These are phyloP conservation scores for Ceratocystis smalleyi DNA, from an alignment of 2,329 filamentous ascomycete species.

Conservation along the genomic window DNA sequence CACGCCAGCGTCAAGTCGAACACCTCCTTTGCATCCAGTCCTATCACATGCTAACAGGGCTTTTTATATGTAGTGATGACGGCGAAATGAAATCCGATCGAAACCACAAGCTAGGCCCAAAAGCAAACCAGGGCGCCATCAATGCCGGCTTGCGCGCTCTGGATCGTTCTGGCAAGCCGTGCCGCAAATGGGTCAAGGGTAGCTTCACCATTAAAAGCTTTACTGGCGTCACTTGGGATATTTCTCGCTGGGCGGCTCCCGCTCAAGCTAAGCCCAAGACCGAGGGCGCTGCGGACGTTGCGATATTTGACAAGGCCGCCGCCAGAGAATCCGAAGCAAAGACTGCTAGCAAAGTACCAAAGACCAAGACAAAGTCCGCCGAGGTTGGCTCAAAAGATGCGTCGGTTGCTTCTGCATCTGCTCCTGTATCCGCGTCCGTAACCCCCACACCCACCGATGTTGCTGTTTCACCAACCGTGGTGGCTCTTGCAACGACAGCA, in stretches of 20 bases:
- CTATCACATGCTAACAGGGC: constrained; percentile 11
- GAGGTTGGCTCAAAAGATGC: constrained; percentile 29
- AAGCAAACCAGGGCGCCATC: constrained; percentile 93
- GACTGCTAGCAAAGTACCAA: background rate
- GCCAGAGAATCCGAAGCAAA: background rate
- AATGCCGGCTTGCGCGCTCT: constrained; percentile 90
- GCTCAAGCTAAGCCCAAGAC: constrained; percentile 38
- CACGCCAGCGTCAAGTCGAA: constrained; percentile 37
- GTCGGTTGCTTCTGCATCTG: background rate
- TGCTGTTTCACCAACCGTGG: background rate
- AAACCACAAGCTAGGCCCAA: constrained; percentile 76
- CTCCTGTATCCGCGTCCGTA: background rate
- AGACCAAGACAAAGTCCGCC: background rate
- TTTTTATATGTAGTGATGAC: constrained; percentile 34
- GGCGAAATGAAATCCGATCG: constrained; percentile 41
- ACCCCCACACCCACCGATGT: background rate
- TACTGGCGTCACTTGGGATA: constrained; percentile 69
- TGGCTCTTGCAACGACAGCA: background rate
- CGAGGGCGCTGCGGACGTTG: constrained; percentile 27
- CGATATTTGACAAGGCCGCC: constrained; percentile 27
- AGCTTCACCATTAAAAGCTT: constrained; percentile 80
- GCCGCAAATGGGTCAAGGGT: constrained; percentile 78
- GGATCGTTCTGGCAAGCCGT: constrained; percentile 80
- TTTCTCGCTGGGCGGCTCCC: constrained; percentile 69
- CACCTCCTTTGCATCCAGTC: background rate